Evolutionary conservation across 2,329 filamentous ascomycete species (phyloP).

Genomic region (Cadophora luteo-olivacea): DNA sequence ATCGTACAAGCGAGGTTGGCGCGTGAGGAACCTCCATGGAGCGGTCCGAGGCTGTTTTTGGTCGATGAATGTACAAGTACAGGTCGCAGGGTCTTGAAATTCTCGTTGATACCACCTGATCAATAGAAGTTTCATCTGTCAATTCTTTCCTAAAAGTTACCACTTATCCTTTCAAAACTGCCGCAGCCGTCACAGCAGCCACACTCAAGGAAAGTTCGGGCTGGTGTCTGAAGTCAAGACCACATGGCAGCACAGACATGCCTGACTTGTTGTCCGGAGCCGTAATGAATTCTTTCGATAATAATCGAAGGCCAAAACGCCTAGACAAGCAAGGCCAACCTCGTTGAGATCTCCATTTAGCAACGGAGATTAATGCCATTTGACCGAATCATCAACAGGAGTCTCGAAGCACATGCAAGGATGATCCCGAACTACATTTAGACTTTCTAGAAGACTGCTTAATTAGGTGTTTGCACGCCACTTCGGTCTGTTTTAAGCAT

Average conservation of each 20-base stretch:
- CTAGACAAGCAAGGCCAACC: neutral
- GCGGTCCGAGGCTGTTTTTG: neutral
- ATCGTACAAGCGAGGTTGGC: conserved; percentile 4
- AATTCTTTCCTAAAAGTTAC: neutral
- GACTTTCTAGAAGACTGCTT: neutral
- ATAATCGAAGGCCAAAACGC: neutral
- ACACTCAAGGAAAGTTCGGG: neutral
- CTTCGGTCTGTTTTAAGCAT: neutral
- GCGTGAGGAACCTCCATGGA: neutral
- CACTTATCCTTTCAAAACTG: neutral
- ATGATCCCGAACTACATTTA: conserved; percentile 1
- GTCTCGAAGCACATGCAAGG: neutral
- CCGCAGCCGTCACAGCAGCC: neutral
- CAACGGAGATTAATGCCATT: conserved; percentile 6
- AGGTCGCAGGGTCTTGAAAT: conserved; percentile 11
- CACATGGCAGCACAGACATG: conserved; percentile 6
- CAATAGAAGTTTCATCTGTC: conserved; percentile 22
- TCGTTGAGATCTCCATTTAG: neutral
- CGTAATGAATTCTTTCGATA: neutral
- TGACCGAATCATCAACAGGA: neutral
- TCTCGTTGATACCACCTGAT: conserved; percentile 24
- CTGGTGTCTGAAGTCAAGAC: neutral
- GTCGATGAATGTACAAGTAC: conserved; percentile 14
- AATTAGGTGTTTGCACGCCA: neutral
- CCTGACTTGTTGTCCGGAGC: neutral